phyloP scores from a whole-genome alignment of 129 eudicot species.

The Dittrichia graveolens region DNA sequence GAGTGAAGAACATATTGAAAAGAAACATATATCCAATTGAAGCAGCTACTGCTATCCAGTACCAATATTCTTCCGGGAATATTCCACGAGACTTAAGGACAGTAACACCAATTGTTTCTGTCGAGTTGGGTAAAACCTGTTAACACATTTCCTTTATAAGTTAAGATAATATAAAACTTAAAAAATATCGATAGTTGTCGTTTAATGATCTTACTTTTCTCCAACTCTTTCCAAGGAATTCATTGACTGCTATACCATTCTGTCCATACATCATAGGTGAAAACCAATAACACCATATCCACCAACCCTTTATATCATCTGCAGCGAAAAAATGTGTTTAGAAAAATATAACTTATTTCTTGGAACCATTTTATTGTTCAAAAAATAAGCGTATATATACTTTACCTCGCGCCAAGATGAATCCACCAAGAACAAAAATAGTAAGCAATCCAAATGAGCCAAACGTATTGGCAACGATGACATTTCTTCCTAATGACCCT shows the following conservation, averaged over 20 bases:
- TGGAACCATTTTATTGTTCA: neutral
- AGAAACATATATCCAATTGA: slow-evolving; percentile 61
- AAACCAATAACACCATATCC: slow-evolving; percentile 94
- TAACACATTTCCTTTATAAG: slow-evolving; percentile 16
- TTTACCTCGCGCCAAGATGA: slow-evolving; percentile 77
- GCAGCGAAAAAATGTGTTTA: slow-evolving; percentile 20
- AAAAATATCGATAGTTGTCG: neutral
- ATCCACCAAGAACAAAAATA: slow-evolving; percentile 86
- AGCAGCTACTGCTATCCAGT: slow-evolving; percentile 84
- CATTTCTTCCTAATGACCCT: slow-evolving; percentile 80
- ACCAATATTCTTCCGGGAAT: slow-evolving; percentile 74
- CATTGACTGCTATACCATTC: slow-evolving; percentile 82
- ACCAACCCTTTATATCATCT: slow-evolving; percentile 78
- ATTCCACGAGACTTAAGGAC: slow-evolving; percentile 69
- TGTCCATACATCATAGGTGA: slow-evolving; percentile 95
- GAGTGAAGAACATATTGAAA: slow-evolving; percentile 57
- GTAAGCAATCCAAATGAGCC: slow-evolving; percentile 79
- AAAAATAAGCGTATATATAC: neutral
- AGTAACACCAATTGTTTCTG: slow-evolving; percentile 61
- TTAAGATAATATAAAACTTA: slow-evolving; percentile 11
- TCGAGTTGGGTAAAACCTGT: slow-evolving; percentile 54
- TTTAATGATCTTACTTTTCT: slow-evolving; percentile 50
- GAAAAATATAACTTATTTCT: too few species aligned
- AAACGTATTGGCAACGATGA: slow-evolving; percentile 82
- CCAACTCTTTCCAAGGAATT: slow-evolving; percentile 95